Evolutionary conservation across 2,329 filamentous ascomycete genomes (phyloP), one percentile per base, ranked within the genome.

Genomic region (Alternaria sp.): DNA sequence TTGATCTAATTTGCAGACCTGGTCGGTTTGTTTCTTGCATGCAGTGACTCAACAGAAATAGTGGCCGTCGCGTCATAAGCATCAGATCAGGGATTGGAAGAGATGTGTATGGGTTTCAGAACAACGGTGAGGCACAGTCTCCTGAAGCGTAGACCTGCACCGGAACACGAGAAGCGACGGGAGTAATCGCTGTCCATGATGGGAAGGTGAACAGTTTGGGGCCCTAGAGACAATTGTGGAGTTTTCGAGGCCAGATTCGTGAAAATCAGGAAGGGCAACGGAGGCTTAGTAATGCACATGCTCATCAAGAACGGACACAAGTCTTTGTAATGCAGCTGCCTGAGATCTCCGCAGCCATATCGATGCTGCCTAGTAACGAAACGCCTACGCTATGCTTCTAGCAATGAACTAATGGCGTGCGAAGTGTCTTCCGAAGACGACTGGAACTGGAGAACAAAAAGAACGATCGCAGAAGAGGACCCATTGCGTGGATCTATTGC

Each of bases 191-290:
- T 23, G 20, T 15, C 20, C 11, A 7, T 46, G 11, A 25, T 23
- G 44, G 44, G 20, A 46, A 53, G 73, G 65, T 9, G 55, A 55
- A 30, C 70, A 18, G 14, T 63, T 63, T 7, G 63, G 59, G n/a
- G 71, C 70, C 12, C 55, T 37, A 4, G 72, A 70, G 23, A 68
- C 61, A 5, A 73, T 50, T 10, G 72, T 75, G 55, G 71, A 73
- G 61, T 75, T 74, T 47, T 75, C 71, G 28, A 76, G 62, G 12
- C 72, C 73, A 6, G 73, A 60, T 11, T 46, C 58, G 2, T 63
- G 30, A 43, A 63, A 58, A 3, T 56, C 58, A 11, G 71, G 69
- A 5, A 76, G 58, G 5, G 33, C 46, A 21, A 71, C 60, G 10
- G 74, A 21, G 20, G 43, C 18, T 21, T 21, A 21, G 43, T 21